Evolutionary conservation across 352 stramenopile genomes (phyloP).

Genomic region (Globisporangium nagaii): DNA sequence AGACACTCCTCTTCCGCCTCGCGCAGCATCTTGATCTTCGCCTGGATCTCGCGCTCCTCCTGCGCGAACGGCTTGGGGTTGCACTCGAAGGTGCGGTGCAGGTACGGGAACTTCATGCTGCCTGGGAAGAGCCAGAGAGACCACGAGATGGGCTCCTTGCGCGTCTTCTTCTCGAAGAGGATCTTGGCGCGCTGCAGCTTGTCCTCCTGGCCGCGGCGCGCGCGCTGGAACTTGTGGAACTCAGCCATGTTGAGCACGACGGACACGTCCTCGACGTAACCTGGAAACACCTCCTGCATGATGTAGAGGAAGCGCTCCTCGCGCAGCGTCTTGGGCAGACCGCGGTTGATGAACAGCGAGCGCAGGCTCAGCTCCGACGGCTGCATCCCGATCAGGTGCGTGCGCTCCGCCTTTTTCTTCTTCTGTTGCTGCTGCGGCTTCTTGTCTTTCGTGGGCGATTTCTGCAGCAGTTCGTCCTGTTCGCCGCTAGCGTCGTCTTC

Average conservation of each 20-base stretch:
- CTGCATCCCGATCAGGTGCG: conserved; percentile 78
- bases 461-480: conserved; percentile 6
- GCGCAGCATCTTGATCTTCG: conserved; percentile 51
- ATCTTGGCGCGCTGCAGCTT: conserved; percentile 54
- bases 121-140: conserved; percentile 64
- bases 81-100: conserved; percentile 43
- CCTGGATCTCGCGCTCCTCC: conserved; percentile 25
- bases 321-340: conserved; percentile 64
- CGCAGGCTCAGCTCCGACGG: conserved; percentile 65
- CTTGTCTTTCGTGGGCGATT: conserved; percentile 13
- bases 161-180: conserved; percentile 33
- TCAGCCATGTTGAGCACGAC: conserved; percentile 79
- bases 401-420: conserved; percentile 19
- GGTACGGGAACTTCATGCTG: conserved; percentile 63
- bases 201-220: conserved; percentile 40
- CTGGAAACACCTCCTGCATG: conserved; percentile 76
- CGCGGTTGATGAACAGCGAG: conserved; percentile 76
- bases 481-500: background rate
- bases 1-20: conserved; percentile 47
- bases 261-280: conserved; percentile 74
- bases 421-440: conserved; percentile 1
- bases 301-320: conserved; percentile 74
- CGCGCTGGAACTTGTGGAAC: conserved; percentile 58
- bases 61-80: conserved; percentile 40
- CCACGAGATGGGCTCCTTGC: conserved; percentile 45